Evolutionary conservation across 768 basidiomycete genomes (phyloP).

Genomic region (Rhodosporidiobolus sp.): DNA sequence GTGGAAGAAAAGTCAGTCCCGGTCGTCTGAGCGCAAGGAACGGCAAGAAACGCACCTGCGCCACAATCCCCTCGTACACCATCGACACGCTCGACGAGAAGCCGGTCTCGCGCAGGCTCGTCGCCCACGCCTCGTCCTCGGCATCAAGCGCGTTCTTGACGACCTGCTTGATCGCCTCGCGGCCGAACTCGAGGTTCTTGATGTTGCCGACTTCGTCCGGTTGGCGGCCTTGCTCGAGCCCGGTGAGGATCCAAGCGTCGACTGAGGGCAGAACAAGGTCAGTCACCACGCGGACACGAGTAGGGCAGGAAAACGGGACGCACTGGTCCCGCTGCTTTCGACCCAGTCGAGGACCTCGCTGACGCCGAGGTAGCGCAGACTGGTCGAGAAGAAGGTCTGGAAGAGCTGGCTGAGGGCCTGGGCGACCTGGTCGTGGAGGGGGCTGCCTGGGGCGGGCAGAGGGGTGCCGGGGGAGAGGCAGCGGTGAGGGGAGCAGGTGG

Average conservation of each 20-base stretch:
- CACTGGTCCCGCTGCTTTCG: conserved; percentile 30
- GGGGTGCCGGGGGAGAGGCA: conserved; percentile 24
- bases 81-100: conserved; percentile 33
- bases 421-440: conserved; percentile 34
- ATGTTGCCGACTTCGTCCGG: conserved; percentile 25
- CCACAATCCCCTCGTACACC: conserved; percentile 37
- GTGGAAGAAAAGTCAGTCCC: background rate
- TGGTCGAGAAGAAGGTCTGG: conserved; percentile 37
- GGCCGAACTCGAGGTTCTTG: conserved; percentile 36
- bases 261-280: background rate
- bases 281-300: background rate
- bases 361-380: conserved; percentile 35
- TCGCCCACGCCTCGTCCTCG: conserved; percentile 40
- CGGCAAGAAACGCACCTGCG: conserved; percentile 16
- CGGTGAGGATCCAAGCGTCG: conserved; percentile 40
- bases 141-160: conserved; percentile 30
- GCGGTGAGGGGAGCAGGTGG: conserved; percentile 12
- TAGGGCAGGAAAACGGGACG: background rate
- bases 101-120: conserved; percentile 32
- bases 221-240: conserved; percentile 28
- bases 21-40: too few species aligned
- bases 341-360: conserved; percentile 40
- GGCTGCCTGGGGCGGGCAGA: conserved; percentile 17
- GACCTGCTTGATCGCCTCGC: conserved; percentile 34
- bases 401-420: conserved; percentile 24